These are phyloP conservation scores for Blastobotrys petasosporus DNA, from an alignment of 1,139 yeast species.

Conservation along the genomic window DNA sequence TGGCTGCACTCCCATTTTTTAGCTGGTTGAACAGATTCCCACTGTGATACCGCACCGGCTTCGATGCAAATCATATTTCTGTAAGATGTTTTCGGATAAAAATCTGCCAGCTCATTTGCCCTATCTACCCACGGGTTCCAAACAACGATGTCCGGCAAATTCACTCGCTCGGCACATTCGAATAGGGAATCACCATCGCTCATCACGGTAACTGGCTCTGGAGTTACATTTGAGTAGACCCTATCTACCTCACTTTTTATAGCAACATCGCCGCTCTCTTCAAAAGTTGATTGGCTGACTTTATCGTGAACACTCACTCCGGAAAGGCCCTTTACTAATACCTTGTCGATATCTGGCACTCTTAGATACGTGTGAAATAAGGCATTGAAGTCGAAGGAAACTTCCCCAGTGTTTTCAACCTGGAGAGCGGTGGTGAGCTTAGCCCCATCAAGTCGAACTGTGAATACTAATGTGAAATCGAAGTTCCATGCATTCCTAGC, in stretches of 20 bases:
- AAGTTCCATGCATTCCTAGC: conserved; percentile 52
- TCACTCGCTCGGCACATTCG: conserved; percentile 42
- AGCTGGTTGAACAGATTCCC: conserved; percentile 58
- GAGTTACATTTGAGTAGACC: conserved; percentile 57
- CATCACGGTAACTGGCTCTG: conserved; percentile 51
- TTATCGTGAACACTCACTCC: conserved; percentile 73
- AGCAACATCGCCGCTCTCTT: conserved; percentile 57
- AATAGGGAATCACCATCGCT: conserved; percentile 69
- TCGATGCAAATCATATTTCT: conserved; percentile 88
- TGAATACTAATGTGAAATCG: conserved; percentile 73
- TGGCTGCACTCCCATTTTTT: conserved; percentile 68
- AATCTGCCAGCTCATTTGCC: conserved; percentile 76
- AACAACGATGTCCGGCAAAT: conserved; percentile 83
- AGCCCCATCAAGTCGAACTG: conserved; percentile 45
- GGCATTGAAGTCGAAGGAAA: conserved; percentile 79
- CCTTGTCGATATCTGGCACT: conserved; percentile 69
- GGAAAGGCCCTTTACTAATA: conserved; percentile 67
- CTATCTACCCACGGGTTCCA: conserved; percentile 97
- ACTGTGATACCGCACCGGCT: conserved; percentile 79
- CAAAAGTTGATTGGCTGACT: conserved; percentile 56
- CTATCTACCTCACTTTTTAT: conserved; percentile 80
- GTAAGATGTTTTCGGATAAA: conserved; percentile 78
- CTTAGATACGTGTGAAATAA: conserved; percentile 88
- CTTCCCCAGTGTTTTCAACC: conserved; percentile 61
- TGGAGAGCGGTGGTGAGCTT: conserved; percentile 63